These are phyloP conservation scores for Novymonas esmeraldas DNA, from an alignment of 208 protist genomes.

Conservation along the genomic window DNA sequence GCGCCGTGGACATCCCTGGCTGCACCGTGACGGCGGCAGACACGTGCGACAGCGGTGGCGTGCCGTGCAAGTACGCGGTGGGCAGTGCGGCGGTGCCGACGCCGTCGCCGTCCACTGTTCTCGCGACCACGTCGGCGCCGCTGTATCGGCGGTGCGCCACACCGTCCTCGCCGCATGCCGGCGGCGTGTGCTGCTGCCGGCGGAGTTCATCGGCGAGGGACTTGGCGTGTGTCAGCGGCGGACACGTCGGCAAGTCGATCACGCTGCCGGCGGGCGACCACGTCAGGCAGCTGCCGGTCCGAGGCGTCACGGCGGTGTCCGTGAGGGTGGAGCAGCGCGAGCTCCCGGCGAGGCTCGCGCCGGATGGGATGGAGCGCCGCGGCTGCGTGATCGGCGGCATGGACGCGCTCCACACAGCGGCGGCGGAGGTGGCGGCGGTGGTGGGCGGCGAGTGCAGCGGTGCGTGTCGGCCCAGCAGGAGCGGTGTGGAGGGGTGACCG, in stretches of 20 bases:
- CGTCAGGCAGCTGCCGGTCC: slow-evolving; percentile 5
- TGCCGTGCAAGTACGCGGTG: neutral
- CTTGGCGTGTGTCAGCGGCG: neutral
- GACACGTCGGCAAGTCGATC: neutral
- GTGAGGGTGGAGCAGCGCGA: slow-evolving; percentile 11
- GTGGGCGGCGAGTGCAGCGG: neutral
- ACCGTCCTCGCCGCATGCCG: neutral
- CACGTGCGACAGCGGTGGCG: neutral
- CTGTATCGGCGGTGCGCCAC: neutral
- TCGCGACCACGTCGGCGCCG: neutral
- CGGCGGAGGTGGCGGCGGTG: neutral
- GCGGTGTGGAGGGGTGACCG: neutral
- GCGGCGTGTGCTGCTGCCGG: neutral
- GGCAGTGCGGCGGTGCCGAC: neutral
- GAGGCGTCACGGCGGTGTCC: slow-evolving; percentile 10
- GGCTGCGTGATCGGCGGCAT: slow-evolving; percentile 1
- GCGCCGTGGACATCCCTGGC: neutral
- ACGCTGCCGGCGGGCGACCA: slow-evolving; percentile 10
- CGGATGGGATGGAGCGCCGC: neutral
- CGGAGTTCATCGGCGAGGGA: neutral
- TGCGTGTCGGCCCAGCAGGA: neutral
- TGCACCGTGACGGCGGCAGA: too few species aligned
- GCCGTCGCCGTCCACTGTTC: neutral
- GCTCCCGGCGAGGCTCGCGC: neutral
- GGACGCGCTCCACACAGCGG: neutral